Base-by-base conservation (phyloP, 139 green algal species). In the Coelastrella sp. region DNA sequence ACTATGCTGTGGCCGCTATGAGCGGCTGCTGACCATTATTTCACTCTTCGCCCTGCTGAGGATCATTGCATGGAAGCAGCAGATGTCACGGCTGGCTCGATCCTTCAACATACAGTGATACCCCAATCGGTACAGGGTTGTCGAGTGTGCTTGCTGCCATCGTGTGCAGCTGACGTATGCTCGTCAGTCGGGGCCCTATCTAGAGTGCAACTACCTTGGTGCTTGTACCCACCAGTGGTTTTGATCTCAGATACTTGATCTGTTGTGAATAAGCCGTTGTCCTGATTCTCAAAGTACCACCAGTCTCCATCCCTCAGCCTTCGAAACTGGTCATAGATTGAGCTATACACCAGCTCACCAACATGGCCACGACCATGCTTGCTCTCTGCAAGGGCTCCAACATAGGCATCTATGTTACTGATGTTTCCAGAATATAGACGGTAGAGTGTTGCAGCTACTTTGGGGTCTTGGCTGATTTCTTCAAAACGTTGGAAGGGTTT, bases 251-350 rank as follows among this genome's bases (percentile, higher is more conserved):
- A n/a, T 6, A 94, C 23, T 60, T 94, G 89, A 2, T 61, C 65
- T 3, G 73, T 80, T 47, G n/a, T 92, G 85, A 94, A 94, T 8
- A 85, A 32, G 8, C 80, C 89, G 2, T 88, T 90, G 16, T 11
- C 47, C 4, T 17, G 47, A 73, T 94, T 92, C 59, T 90, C 80
- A 19, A 89, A 94, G 86, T 92, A 94, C 58, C 83, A 92, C 82
- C 92, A 92, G 85, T 94, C 92, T 5, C 89, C 89, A 47, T 94
- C 87, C 10, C 89, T 82, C 13, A 92, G 66, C 10, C 92, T 78
- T 16, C 8, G 22, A 61, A 88, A 94, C 80, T 94, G 92, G 76
- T 94, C 81, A 59, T 66, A 75, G 61, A 92, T 92, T n/a, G 91
- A 93, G 7, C 57, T 66, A 5, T 76, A 57, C 11, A 90, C 90